Percentiles rank a stretch among this genome's conserved stretches.
Evolutionary conservation across 2,329 filamentous ascomycete species (phyloP).

Genomic region (Trichoderma pleuroti): DNA sequence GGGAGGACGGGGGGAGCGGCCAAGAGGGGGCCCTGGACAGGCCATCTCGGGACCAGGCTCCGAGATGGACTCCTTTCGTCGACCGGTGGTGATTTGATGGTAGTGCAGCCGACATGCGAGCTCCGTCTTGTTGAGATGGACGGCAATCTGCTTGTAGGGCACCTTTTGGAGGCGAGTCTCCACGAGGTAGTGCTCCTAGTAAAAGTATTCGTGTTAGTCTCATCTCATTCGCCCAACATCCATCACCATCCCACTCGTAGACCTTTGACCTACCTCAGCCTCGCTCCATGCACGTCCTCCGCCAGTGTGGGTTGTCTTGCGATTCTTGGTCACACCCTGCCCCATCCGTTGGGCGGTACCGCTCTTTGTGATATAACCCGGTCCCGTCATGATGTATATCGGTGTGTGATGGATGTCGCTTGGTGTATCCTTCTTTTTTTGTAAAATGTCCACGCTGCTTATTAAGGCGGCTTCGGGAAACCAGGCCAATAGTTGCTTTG

Average conservation of each 20-base stretch:
- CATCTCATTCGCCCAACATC: not conserved
- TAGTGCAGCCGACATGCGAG: conserved; percentile 83
- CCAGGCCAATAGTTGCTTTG: not conserved
- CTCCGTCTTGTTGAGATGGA: conserved; percentile 82
- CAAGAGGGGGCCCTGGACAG: not conserved
- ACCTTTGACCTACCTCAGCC: conserved; percentile 62
- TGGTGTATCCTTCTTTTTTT: not conserved
- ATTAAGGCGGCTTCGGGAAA: not conserved
- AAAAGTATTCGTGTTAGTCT: not conserved
- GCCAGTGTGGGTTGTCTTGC: conserved; percentile 66
- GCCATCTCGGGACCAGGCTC: conserved; percentile 28
- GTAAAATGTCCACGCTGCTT: not conserved
- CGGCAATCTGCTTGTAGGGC: conserved; percentile 87
- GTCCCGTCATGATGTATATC: conserved; percentile 41
- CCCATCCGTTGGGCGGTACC: conserved; percentile 57
- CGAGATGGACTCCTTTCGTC: conserved; percentile 58
- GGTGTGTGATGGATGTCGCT: not conserved
- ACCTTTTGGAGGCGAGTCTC: conserved; percentile 83
- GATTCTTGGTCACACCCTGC: conserved; percentile 60
- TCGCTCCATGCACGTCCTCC: conserved; percentile 81
- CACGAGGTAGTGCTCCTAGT: conserved; percentile 75
- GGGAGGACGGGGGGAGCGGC: not conserved
- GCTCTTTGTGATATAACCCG: conserved; percentile 49
- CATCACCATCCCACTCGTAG: not conserved
- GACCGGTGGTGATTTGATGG: conserved; percentile 78